Conservation (phyloP, 306 rosid genomes). For the Cicer arietinum region DNA sequence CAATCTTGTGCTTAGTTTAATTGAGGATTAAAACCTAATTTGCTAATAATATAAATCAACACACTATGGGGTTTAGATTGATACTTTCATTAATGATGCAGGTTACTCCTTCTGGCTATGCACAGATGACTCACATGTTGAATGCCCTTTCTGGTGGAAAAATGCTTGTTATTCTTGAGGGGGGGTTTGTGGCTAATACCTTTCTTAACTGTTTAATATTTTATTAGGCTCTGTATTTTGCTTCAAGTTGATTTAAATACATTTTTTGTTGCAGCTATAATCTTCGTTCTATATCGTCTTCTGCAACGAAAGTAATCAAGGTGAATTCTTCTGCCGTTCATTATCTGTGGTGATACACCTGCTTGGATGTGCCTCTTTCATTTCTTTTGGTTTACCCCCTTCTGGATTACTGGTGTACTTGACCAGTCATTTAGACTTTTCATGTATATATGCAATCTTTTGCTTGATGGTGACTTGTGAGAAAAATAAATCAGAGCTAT, state of each 20-base stretch:
- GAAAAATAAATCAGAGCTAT: conserved; percentile 24
- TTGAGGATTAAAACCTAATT: conserved; percentile 21
- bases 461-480: conserved; percentile 7
- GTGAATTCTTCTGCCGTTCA: conserved; percentile 51
- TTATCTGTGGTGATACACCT: conserved; percentile 17
- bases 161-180: conserved; percentile 95
- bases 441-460: conserved; percentile 28
- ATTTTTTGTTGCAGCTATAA: conserved; percentile 77
- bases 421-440: conserved; percentile 16
- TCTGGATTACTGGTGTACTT: neutral
- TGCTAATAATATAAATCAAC: conserved; percentile 14
- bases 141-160: conserved; percentile 81
- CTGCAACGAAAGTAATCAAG: conserved; percentile 91
- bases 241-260: conserved; percentile 41
- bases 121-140: conserved; percentile 88
- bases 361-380: conserved; percentile 29
- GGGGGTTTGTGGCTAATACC: conserved; percentile 77
- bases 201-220: conserved; percentile 42
- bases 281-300: conserved; percentile 94
- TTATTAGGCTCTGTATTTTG: conserved; percentile 22
- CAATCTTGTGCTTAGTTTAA: conserved; percentile 24
- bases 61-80: conserved; percentile 29
- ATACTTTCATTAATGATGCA: conserved; percentile 51
- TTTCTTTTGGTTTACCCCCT: neutral
- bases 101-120: conserved; percentile 96